Base-by-base conservation (phyloP, 805 yeast genomes). In the Komagataella ulmi region DNA sequence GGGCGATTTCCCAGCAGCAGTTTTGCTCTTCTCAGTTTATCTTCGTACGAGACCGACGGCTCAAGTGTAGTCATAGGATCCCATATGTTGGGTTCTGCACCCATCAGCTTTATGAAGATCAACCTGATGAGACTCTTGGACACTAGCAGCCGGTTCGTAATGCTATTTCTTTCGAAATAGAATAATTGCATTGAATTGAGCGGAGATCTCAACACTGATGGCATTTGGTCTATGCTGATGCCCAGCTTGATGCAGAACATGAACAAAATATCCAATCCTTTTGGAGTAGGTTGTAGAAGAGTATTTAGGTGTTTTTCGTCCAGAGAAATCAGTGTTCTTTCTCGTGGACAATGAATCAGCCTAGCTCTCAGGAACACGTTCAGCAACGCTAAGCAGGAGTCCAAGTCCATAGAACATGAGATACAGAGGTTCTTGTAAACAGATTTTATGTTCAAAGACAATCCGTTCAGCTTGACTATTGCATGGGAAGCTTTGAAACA, bases 211-310 rank as follows among this genome's bases (percentile, higher is more conserved):
- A 88, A 58, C n/a, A 85, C 71, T 0, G 62, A 59, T 1, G 82
- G 82, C 23, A 67, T 58, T 0, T 57, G 52, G 1, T 58, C 54
- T 14, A 64, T 64, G 47, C 66, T 70, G 49, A 81, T 63, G 0
- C 89, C 95, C 48, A 74, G 64, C 46, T 70, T 75, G 50, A 71
- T 68, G 54, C 84, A 80, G 61, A 82, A 88, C 17, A 72, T 68
- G 49, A 78, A 79, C 2, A 90, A 64, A 0, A 88, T 60, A 0
- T 88, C 81, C 6, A 88, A 80, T 1, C 97, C 98, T 60, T 91
- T 91, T 0, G 97, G 89, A 0, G 97, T 88, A 3, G 96, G 96
- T 61, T 91, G 97, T 24, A 88, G 61, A 2, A 70, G 54, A 0
- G 71, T 67, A 3, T 65, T 68, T 0, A 59, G 65, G 50, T 74